Base-by-base conservation (phyloP, 306 rosid species). In the Purshia tridentata region DNA sequence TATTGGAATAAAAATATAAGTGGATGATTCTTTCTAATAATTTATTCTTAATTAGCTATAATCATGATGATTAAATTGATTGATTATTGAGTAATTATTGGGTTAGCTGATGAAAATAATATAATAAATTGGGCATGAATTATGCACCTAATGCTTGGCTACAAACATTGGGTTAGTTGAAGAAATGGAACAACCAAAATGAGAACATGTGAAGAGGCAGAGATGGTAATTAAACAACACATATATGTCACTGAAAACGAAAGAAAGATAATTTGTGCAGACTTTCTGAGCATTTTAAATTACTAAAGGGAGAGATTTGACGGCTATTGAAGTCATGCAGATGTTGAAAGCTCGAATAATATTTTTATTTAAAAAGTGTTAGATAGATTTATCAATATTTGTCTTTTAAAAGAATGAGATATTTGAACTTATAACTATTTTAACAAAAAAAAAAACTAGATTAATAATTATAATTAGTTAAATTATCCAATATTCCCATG, bases 121-220 rank as follows among this genome's bases (percentile, higher is more conserved):
- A 64, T 29, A 18, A 39, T 69, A 19, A 19, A 50, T n/a, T 22
- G 13, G 46, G 13, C 5, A 39, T 39, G 20, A 22, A 15, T 60
- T 19, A 11, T 22, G 15, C 42, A 72, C 77, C 81, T 64, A 78
- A 56, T 19, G 23, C 20, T 16, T 20, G 8, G 73, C 61, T 45
- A 29, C n/a, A 44, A 54, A 18, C n/a, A 29, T 6, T 5, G 6
- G 63, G 63, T 73, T 40, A 6, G 76, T 77, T 70, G 76, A 63
- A 63, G 67, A 44, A 42, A 5, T 9, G 20, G 19, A 29, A 13
- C 41, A 7, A 51, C 18, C 18, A 29, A 77, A 52, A 29, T 23
- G 7, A 52, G 53, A 54, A 15, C n/a, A 54, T 42, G 75, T 53
- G 71, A 49, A 15, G 40, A 59, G 35, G 49, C 6, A 42, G 22